Base-by-base conservation (phyloP, 371 early-diverging fungal species). In the Umbelopsis sp. region DNA sequence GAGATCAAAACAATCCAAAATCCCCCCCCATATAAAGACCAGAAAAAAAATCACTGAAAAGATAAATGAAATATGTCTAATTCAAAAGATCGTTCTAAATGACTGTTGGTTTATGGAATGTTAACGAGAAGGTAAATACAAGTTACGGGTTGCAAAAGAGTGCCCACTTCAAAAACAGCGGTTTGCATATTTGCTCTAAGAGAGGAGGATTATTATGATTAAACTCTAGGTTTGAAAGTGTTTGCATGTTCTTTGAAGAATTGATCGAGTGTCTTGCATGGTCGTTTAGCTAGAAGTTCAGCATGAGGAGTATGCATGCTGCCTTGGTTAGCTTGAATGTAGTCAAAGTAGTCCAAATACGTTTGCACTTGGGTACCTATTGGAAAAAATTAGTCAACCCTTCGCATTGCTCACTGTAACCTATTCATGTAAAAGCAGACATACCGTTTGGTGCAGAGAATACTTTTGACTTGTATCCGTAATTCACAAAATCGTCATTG, bases 321-420 rank as follows among this genome's bases (percentile, higher is more conserved):
- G 51, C 78, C 72, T 10, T 67, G 46, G 3, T 74, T 75, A 52
- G 73, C 70, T 63, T 63, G 70, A 0, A 78, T 69, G 76, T 80
- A 82, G 20, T 82, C 82, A 72, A 82, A 82, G 44, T 82, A 82
- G 25, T 82, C 78, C 4, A 79, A n/a, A 44, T 69, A 73, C 2
- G 73, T 70, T 41, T 76, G 71, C 22, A 74, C 76, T 38, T 76
- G 76, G 2, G 68, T 67, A 22, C 63, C 82, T 82, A 69, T 44
- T 53, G 25, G 9, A 22, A 52, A 0, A 38, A 41, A 70, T 35
- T 63, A 63, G 18, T 24, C 48, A n/a, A 4, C 22, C 44, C 35
- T 41, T 38, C 10, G 20, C 7, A 20, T 29, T 12, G 8, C 8
- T 25, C 25, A 1, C 22, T 20, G 8, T 25, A 4, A 3, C 32